These are phyloP conservation scores for Calonectria fujianensis DNA, from an alignment of 2,329 filamentous ascomycete species.

Conservation along the genomic window DNA sequence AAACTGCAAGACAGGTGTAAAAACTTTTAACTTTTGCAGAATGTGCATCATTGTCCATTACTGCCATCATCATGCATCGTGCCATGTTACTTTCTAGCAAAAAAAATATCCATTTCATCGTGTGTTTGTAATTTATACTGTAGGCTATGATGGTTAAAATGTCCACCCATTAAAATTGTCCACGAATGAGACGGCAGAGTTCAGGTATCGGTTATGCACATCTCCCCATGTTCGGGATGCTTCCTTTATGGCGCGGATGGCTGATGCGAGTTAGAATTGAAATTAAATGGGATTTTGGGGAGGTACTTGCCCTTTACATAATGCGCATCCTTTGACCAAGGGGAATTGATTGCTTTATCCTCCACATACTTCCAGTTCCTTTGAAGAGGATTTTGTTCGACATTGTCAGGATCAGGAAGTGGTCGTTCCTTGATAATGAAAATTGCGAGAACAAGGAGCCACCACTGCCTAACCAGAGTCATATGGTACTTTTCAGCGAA, in stretches of 20 bases:
- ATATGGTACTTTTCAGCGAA: conserved; percentile 84
- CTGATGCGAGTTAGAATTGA: conserved; percentile 61
- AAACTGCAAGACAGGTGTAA: neutral
- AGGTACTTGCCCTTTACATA: conserved; percentile 83
- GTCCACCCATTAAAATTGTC: conserved; percentile 84
- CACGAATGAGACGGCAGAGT: conserved; percentile 82
- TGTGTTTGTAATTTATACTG: neutral
- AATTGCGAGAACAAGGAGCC: conserved; percentile 85
- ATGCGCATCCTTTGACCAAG: conserved; percentile 83
- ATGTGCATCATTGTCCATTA: neutral
- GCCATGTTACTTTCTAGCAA: neutral
- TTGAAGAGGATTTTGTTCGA: conserved; percentile 75
- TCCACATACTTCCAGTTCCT: conserved; percentile 87
- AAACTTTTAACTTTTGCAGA: neutral
- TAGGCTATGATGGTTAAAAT: conserved; percentile 54
- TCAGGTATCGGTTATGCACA: conserved; percentile 78
- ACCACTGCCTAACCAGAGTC: conserved; percentile 88
- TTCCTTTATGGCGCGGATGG: conserved; percentile 83
- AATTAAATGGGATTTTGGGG: neutral
- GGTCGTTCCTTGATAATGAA: conserved; percentile 87
- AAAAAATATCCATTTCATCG: neutral
- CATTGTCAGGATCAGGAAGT: conserved; percentile 78
- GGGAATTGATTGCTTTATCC: conserved; percentile 80
- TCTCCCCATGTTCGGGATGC: conserved; percentile 85
- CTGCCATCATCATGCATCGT: neutral